A percentile compares a stretch with the other conserved stretches of the same genome.
Evolutionary conservation across 2,329 filamentous ascomycete species (phyloP).

Genomic region (Epicoccum sorghinum): DNA sequence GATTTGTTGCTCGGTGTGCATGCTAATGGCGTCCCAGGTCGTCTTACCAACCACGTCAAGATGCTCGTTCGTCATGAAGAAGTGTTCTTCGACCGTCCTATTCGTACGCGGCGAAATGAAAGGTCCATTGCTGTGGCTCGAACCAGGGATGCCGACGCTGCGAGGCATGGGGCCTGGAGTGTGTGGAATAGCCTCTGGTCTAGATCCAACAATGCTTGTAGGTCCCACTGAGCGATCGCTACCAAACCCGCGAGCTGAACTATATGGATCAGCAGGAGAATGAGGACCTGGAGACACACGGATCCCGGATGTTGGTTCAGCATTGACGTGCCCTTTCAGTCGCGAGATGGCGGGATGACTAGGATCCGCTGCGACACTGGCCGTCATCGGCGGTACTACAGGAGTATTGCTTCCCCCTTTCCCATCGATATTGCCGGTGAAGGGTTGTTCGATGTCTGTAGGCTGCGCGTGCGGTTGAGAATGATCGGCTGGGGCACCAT

Average conservation of each 20-base stretch:
- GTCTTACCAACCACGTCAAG: slow-evolving; percentile 41
- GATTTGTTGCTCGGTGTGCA: slow-evolving; percentile 20
- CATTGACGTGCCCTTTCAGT: no score
- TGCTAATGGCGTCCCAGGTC: slow-evolving; percentile 32
- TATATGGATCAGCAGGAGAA: no score
- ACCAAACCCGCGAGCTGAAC: no score
- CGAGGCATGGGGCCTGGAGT: slow-evolving; percentile 7
- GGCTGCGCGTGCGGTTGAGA: not conserved
- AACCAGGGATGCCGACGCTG: not conserved
- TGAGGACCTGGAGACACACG: no score
- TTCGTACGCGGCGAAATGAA: slow-evolving; percentile 11
- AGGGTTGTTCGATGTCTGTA: not conserved
- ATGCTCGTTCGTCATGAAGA: slow-evolving; percentile 46
- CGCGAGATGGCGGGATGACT: no score
- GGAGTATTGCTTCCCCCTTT: no score
- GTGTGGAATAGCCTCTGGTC: no score
- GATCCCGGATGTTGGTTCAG: no score
- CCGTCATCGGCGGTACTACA: no score
- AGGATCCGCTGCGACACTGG: no score
- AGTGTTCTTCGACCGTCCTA: slow-evolving; percentile 36
- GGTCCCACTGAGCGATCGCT: no score
- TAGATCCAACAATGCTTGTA: no score
- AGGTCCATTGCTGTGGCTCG: not conserved
- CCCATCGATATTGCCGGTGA: not conserved
- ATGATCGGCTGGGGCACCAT: not conserved